Base-by-base conservation (phyloP, 2,329 filamentous ascomycete genomes). In the Phaeosphaeriaceae sp. region DNA sequence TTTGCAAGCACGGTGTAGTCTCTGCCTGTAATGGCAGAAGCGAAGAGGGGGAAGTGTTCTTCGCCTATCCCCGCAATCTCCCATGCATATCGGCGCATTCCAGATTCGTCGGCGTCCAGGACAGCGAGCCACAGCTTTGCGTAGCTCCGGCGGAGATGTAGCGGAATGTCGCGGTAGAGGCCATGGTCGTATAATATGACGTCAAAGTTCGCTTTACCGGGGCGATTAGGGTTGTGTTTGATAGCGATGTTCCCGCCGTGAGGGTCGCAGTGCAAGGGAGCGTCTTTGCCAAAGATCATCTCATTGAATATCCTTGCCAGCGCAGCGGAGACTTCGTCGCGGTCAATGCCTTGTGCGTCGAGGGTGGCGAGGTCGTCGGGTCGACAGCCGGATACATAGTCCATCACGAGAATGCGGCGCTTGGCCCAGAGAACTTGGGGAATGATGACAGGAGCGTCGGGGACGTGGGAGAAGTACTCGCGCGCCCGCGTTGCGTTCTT, bases 101-200 rank as follows among this genome's bases (percentile, higher is more conserved):
- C 84, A 2, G 84, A 79, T 79, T 97, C 90, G 72, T 99, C 92
- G 0, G 91, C 91, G 67, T 98, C 92, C 53, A 99, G 91, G 23
- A 99, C 92, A 5, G 95, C 94, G 11, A 99, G 88, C 95, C 95
- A 99, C 76, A 99, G 91, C 78, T 97, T 97, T 53, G 95, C 95
- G 71, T 99, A 99, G 19, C 90, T 92, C 23, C 93, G 88, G 53
- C 93, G 89, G 26, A 97, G 80, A 1, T 87, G 80, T 56, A 88
- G 82, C 0, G 94, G 92, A 53, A 98, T 98, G 67, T 97, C 92
- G 58, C 96, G 91, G 79, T 99, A 99, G 2, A 99, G 85, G 2
- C 95, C 96, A 77, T 99, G 95, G 74, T 99, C 95, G 80, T 99
- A 99, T 2, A 99, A 85, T 56, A 99, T 90, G 54, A 99, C 87